These are phyloP conservation scores for Phytopythium delawarense DNA, from an alignment of 352 stramenopile genomes.

Conservation along the genomic window DNA sequence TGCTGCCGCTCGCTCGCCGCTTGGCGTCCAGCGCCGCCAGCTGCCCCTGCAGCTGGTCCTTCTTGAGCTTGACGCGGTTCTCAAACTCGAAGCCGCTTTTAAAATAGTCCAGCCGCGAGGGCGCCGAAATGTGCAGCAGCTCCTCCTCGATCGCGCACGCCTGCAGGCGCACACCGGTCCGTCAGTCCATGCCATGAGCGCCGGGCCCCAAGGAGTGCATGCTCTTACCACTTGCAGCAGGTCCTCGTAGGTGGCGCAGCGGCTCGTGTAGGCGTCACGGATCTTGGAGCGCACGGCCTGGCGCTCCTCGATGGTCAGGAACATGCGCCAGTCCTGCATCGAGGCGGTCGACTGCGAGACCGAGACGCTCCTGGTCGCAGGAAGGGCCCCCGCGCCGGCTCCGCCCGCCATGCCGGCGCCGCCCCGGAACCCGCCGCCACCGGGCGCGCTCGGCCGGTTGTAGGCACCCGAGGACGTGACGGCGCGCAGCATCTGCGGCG, in stretches of 20 bases:
- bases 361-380: slow-evolving; percentile 50
- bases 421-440: slow-evolving; percentile 19
- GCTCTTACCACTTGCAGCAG: slow-evolving; percentile 78
- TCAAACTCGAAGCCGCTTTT: slow-evolving; percentile 91
- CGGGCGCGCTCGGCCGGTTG: slow-evolving; percentile 44
- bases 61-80: slow-evolving; percentile 88
- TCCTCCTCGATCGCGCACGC: slow-evolving; percentile 88
- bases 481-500: slow-evolving; percentile 79
- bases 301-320: slow-evolving; percentile 88
- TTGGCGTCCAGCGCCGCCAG: slow-evolving; percentile 76
- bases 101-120: slow-evolving; percentile 87
- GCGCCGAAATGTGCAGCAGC: slow-evolving; percentile 84
- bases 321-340: slow-evolving; percentile 89
- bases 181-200: background rate
- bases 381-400: slow-evolving; percentile 20
- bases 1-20: slow-evolving; percentile 35
- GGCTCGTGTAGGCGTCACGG: slow-evolving; percentile 79
- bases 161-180: slow-evolving; percentile 16
- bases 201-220: background rate
- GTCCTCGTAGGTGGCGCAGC: slow-evolving; percentile 84
- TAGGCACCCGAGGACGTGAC: slow-evolving; percentile 81
- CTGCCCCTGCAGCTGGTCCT: slow-evolving; percentile 84
- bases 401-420: slow-evolving; percentile 13
- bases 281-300: slow-evolving; percentile 87
- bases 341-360: slow-evolving; percentile 49